These are phyloP conservation scores for Aspergillus piperis DNA, from an alignment of 2,329 filamentous ascomycete genomes.

Conservation along the genomic window DNA sequence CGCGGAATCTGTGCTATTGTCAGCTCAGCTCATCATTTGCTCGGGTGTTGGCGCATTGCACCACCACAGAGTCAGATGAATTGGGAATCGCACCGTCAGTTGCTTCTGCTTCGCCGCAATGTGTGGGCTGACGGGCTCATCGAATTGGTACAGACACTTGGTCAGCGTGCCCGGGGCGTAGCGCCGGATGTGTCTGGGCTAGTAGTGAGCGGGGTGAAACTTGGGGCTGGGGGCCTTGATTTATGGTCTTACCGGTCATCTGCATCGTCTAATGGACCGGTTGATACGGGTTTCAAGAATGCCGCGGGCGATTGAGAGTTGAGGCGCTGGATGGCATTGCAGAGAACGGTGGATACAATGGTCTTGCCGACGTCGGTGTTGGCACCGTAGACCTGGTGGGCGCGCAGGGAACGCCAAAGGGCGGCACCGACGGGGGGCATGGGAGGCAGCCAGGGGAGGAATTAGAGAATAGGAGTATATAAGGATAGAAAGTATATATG, in stretches of 20 bases:
- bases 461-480: neutral
- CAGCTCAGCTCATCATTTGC: conserved; percentile 3
- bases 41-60: neutral
- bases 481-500: neutral
- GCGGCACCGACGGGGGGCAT: conserved; percentile 59
- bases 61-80: neutral
- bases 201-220: neutral
- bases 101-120: conserved; percentile 62
- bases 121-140: conserved; percentile 75
- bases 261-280: conserved; percentile 67
- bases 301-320: conserved; percentile 50
- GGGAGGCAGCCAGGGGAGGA: neutral
- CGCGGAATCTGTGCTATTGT: conserved; percentile 47
- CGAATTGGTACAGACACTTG: conserved; percentile 69
- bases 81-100: conserved; percentile 31
- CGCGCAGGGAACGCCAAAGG: conserved; percentile 68
- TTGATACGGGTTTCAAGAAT: conserved; percentile 82
- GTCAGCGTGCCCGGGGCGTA: conserved; percentile 61
- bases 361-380: conserved; percentile 88
- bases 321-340: conserved; percentile 58
- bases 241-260: conserved; percentile 61
- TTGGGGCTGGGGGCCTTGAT: neutral
- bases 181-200: conserved; percentile 58
- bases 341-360: conserved; percentile 72
- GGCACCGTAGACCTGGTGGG: conserved; percentile 77